These are phyloP conservation scores for Typha latifolia DNA, from an alignment of 176 grass and related monocot species.

Conservation along the genomic window DNA sequence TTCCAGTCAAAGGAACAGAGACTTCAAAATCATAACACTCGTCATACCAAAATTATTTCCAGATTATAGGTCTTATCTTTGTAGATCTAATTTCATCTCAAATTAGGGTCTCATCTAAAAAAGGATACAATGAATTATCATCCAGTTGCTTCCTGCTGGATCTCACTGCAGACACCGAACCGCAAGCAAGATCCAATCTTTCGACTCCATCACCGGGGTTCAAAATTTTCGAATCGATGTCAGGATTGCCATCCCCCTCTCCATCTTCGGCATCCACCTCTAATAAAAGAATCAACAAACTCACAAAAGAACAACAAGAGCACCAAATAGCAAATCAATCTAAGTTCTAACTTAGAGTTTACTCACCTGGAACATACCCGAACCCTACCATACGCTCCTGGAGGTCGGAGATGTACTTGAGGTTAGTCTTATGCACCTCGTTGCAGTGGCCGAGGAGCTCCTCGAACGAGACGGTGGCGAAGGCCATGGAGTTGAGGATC, in stretches of 20 bases:
- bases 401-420: constrained; percentile 44
- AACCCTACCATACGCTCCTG: constrained; percentile 38
- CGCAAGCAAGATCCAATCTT: constrained; percentile 9
- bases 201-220: constrained; percentile 4
- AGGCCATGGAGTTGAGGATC: constrained; percentile 61
- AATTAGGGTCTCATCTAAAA: neutral
- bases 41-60: too few species aligned
- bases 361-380: constrained; percentile 50
- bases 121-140: constrained; percentile 73
- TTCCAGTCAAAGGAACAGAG: too few species aligned
- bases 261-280: constrained; percentile 29
- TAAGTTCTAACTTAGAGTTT: neutral
- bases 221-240: neutral
- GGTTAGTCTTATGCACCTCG: constrained; percentile 43
- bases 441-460: constrained; percentile 90
- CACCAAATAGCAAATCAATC: neutral
- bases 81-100: too few species aligned
- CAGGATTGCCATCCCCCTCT: neutral
- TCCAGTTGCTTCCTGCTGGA: constrained; percentile 22
- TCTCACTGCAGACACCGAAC: constrained; percentile 32
- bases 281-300: neutral
- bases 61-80: too few species aligned
- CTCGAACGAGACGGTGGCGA: constrained; percentile 69
- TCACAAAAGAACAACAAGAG: neutral
- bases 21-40: too few species aligned